Base-by-base conservation (phyloP, 768 basidiomycete genomes). In the Boletus speciosus region DNA sequence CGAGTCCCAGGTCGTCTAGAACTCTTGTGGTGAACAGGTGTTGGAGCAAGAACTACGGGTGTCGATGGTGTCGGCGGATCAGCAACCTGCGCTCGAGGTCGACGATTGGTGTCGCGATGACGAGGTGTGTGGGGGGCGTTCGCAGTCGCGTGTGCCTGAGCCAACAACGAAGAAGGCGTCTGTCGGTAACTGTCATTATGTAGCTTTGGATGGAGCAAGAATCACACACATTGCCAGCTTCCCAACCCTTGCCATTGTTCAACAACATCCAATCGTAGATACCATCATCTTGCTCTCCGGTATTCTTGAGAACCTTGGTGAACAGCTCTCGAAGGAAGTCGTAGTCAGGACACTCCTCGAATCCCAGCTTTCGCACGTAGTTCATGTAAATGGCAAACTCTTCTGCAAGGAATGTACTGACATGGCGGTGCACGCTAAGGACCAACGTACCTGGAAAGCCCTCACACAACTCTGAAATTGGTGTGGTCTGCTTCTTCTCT, bases 351-450 rank as follows among this genome's bases (percentile, higher is more conserved):
- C 84, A 83, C 73, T 99, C 96, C 68, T 98, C 97, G 66, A 98
- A 99, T 27, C 95, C 96, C 55, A 99, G 81, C 72, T 97, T 98
- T 47, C 96, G 91, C 42, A 99, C 96, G 62, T 99, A 99, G 75
- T 97, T 98, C 86, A 99, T 93, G 74, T 98, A 99, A 61, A 98
- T 98, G 19, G 86, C 85, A 66, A 99, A 98, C 66, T 98, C 96
- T 80, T 98, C 96, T 51, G 36, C 21, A 57, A 39, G 37, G 41
- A 47, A 40, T 35, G 15, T 11, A 25, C 25, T 51, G 35, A 34
- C 41, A 47, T 12, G 36, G n/a, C 31, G 41, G 27, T 29, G 51
- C 27, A 51, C 40, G 42, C 34, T 9, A 44, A 46, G 23, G 35
- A 55, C 29, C 23, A 49, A 37, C 74, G 81, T 65, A 58, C 94